phyloP scores from a whole-genome alignment of 2,329 filamentous ascomycete genomes.

The Cladosporium austrohemisphaericum region DNA sequence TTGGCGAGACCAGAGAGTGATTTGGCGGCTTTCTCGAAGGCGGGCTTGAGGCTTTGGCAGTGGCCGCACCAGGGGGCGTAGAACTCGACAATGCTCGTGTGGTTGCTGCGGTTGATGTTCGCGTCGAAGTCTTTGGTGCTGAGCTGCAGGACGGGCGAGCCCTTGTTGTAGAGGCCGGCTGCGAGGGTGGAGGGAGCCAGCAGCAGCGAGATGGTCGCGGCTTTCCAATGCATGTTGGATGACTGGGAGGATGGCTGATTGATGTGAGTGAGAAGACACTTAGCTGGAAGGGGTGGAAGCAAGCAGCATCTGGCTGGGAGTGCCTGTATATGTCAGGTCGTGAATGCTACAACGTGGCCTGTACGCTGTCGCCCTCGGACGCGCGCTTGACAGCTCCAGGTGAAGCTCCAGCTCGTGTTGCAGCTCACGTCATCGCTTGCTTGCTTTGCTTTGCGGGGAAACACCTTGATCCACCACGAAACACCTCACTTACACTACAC shows the following conservation, averaged over 20 bases:
- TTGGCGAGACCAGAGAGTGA: slow-evolving; percentile 88
- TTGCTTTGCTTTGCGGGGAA: too few relatives aligned
- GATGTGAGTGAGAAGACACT: not conserved
- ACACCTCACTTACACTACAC: too few relatives aligned
- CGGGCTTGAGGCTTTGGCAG: slow-evolving; percentile 91
- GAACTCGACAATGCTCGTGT: slow-evolving; percentile 65
- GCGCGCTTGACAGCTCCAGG: too few relatives aligned
- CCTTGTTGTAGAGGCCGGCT: slow-evolving; percentile 77
- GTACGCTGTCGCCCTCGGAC: too few relatives aligned
- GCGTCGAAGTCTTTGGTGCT: slow-evolving; percentile 74
- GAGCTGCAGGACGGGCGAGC: slow-evolving; percentile 80
- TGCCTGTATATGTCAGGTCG: not conserved
- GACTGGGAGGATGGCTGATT: not conserved
- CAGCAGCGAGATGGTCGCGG: slow-evolving; percentile 60
- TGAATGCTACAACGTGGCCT: slow-evolving; percentile 9
- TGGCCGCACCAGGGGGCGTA: slow-evolving; percentile 98
- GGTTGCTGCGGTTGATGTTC: slow-evolving; percentile 81
- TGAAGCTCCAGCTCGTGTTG: not conserved
- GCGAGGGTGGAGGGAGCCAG: slow-evolving; percentile 62
- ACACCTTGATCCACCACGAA: not conserved
- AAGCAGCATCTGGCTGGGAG: not conserved
- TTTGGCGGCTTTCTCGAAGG: slow-evolving; percentile 89
- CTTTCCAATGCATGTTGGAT: slow-evolving; percentile 23
- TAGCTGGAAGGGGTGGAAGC: not conserved
- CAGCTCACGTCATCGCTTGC: not conserved